phyloP scores from a whole-genome alignment of 1,139 yeast species.

The Geotrichum klebahnii region DNA sequence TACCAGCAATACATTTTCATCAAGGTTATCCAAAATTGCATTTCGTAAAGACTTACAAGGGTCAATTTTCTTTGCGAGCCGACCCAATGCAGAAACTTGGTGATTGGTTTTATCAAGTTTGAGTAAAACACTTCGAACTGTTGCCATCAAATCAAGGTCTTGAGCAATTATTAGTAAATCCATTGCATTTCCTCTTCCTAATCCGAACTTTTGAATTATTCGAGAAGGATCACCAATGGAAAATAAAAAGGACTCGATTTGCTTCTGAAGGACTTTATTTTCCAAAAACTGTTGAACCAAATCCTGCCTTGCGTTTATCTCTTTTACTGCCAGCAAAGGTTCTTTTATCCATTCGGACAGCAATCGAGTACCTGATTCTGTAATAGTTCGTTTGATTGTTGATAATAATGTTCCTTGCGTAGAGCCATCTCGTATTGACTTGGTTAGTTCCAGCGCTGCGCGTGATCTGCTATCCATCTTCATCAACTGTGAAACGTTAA shows the following conservation, averaged over 20 bases:
- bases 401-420: constrained; percentile 65
- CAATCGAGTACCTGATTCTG: constrained; percentile 76
- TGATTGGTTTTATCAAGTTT: neutral
- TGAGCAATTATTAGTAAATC: constrained; percentile 47
- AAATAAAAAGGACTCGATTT: constrained; percentile 34
- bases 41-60: constrained; percentile 29
- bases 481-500: constrained; percentile 51
- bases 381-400: constrained; percentile 65
- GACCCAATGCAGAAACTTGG: constrained; percentile 16
- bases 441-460: constrained; percentile 59
- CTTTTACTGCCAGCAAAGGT: constrained; percentile 61
- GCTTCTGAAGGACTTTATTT: constrained; percentile 41
- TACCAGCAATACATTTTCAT: constrained; percentile 31
- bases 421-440: constrained; percentile 48
- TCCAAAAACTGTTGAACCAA: constrained; percentile 54
- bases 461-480: constrained; percentile 82
- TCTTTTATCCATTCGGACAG: constrained; percentile 77
- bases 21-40: constrained; percentile 34
- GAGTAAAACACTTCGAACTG: constrained; percentile 20
- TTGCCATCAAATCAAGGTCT: constrained; percentile 38
- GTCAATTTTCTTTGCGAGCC: constrained; percentile 24
- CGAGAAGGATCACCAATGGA: constrained; percentile 51
- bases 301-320: constrained; percentile 58
- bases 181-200: constrained; percentile 45
- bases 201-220: constrained; percentile 49